These are phyloP conservation scores for Candida nonsorbophila DNA, from an alignment of 805 yeast genomes.

Conservation along the genomic window DNA sequence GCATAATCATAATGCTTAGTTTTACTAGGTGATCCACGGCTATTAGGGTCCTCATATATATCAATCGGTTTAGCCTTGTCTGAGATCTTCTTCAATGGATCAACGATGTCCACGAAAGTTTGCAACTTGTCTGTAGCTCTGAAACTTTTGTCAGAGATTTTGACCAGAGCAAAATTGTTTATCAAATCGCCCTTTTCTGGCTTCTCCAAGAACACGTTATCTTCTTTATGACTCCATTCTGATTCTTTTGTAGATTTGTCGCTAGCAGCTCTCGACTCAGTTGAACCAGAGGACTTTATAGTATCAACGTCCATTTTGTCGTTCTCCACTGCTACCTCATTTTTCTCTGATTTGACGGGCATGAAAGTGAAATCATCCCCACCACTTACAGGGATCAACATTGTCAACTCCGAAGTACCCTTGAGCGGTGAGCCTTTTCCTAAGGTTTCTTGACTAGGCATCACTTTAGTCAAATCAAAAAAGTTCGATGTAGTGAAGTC, in stretches of 20 bases:
- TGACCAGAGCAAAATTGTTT: conserved; percentile 26
- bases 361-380: conserved; percentile 12
- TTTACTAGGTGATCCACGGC: conserved; percentile 31
- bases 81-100: conserved; percentile 34
- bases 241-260: conserved; percentile 2
- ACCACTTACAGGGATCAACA: conserved; percentile 9
- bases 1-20: conserved; percentile 24
- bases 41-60: conserved; percentile 34
- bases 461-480: conserved; percentile 28
- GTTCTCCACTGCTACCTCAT: conserved; percentile 31
- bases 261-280: neutral
- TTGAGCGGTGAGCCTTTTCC: neutral
- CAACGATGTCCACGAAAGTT: conserved; percentile 32
- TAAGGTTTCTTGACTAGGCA: conserved; percentile 7
- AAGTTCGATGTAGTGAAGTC: conserved; percentile 11
- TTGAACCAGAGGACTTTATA: neutral
- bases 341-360: conserved; percentile 1
- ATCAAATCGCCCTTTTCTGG: conserved; percentile 4
- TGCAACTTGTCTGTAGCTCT: conserved; percentile 19
- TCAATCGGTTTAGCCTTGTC: conserved; percentile 27
- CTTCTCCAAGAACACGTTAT: conserved; percentile 1
- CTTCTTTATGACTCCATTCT: neutral
- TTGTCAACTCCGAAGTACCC: conserved; percentile 5
- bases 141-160: conserved; percentile 13
- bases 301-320: conserved; percentile 57